Evolutionary conservation across 148 eudicot genomes (phyloP).

Genomic region (Silene conica): DNA sequence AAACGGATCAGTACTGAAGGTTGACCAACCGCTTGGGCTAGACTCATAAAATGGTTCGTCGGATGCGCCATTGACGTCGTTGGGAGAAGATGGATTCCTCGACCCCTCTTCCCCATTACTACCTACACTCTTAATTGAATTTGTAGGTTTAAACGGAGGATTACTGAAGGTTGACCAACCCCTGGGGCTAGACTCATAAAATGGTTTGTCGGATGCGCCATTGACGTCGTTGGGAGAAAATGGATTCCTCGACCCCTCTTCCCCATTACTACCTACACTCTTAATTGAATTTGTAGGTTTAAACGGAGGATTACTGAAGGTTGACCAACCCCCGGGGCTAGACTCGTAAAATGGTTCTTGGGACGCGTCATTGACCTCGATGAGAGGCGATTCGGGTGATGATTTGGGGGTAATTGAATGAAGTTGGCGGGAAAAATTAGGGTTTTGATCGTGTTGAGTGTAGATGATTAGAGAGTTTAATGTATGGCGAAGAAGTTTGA

Average conservation of each 20-base stretch:
- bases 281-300: background rate
- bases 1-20: no score
- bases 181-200: conserved; percentile 10
- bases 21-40: no score
- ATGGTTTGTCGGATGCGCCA: background rate
- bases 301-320: conserved; percentile 22
- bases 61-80: no score
- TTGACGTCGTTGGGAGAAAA: no score
- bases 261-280: conserved; percentile 16
- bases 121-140: conserved; percentile 14
- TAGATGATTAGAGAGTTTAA: background rate
- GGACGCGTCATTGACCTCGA: background rate
- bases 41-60: no score
- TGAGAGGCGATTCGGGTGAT: conserved; percentile 23
- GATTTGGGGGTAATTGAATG: conserved; percentile 19
- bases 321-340: conserved; percentile 29
- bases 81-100: background rate
- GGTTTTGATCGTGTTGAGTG: conserved; percentile 19
- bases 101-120: conserved; percentile 6
- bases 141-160: no score
- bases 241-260: background rate
- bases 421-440: conserved; percentile 33
- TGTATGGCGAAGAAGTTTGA: conserved; percentile 8
- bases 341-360: conserved; percentile 4
- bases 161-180: conserved; percentile 35